Evolutionary conservation across 2,329 filamentous ascomycete genomes (phyloP).

Genomic region (Fusarium marasasianum): DNA sequence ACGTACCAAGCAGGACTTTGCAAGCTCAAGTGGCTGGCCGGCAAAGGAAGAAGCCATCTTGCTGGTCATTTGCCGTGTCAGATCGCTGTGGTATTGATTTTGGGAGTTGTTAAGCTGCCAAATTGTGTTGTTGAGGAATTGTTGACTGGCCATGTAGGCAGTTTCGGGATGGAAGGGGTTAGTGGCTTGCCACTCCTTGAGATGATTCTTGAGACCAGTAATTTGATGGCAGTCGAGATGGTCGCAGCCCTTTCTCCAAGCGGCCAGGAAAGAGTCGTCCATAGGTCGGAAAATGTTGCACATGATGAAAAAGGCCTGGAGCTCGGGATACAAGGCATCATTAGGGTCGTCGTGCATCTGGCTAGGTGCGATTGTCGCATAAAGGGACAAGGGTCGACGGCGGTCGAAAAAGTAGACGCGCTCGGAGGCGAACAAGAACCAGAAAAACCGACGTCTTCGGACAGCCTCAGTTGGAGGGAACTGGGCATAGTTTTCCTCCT

Average conservation of each 20-base stretch:
- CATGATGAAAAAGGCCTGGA: slow-evolving; percentile 67
- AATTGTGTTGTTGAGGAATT: slow-evolving; percentile 71
- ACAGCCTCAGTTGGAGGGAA: slow-evolving; percentile 69
- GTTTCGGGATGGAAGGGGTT: slow-evolving; percentile 61
- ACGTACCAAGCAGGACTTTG: slow-evolving; percentile 77
- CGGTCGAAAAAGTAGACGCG: slow-evolving; percentile 78
- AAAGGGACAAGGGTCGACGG: slow-evolving; percentile 72
- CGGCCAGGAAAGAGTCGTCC: slow-evolving; percentile 69
- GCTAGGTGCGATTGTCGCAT: slow-evolving; percentile 75
- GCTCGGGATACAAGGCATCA: slow-evolving; percentile 62
- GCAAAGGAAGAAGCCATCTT: slow-evolving; percentile 77
- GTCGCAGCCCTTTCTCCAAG: slow-evolving; percentile 72
- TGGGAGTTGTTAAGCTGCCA: slow-evolving; percentile 66
- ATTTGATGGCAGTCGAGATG: slow-evolving; percentile 68
- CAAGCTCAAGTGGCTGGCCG: slow-evolving; percentile 75
- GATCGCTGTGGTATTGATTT: neutral
- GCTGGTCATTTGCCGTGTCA: slow-evolving; percentile 54
- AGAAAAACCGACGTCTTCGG: slow-evolving; percentile 73
- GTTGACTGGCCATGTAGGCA: slow-evolving; percentile 67
- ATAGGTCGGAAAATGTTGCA: slow-evolving; percentile 73
- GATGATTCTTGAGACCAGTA: slow-evolving; percentile 68
- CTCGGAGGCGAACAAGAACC: slow-evolving; percentile 77
- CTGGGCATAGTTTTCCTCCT: slow-evolving; percentile 69
- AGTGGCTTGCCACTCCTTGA: slow-evolving; percentile 58
- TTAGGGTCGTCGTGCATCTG: slow-evolving; percentile 68